Conservation (phyloP, 2,329 filamentous ascomycete genomes). For the Cladosporium oxysporum region DNA sequence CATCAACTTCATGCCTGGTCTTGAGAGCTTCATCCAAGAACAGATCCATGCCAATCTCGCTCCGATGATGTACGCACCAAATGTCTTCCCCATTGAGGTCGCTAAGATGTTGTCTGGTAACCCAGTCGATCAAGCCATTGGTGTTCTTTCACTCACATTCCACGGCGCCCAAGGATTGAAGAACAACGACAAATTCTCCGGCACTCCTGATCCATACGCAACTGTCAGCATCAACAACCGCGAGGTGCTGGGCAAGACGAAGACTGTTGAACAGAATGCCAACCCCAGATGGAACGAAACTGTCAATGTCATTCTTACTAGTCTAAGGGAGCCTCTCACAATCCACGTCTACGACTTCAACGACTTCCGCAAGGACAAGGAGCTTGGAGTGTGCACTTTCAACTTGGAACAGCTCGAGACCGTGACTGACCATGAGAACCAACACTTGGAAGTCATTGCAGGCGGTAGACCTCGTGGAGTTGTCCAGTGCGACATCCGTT, state of each 20-base stretch:
- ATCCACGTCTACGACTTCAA: slow-evolving; percentile 90
- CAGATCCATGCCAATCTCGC: slow-evolving; percentile 91
- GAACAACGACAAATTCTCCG: slow-evolving; percentile 91
- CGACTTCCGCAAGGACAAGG: slow-evolving; percentile 93
- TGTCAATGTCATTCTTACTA: slow-evolving; percentile 90
- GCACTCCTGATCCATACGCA: slow-evolving; percentile 87
- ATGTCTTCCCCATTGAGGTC: slow-evolving; percentile 97
- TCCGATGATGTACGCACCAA: slow-evolving; percentile 97
- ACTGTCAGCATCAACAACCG: slow-evolving; percentile 82
- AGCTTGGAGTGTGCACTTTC: slow-evolving; percentile 85
- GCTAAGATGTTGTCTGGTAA: slow-evolving; percentile 97
- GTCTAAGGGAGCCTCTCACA: slow-evolving; percentile 83
- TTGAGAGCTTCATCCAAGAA: slow-evolving; percentile 91
- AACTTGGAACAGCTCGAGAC: slow-evolving; percentile 79
- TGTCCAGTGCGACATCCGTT: slow-evolving; percentile 79
- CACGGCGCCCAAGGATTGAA: slow-evolving; percentile 91
- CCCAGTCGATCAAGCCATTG: slow-evolving; percentile 91
- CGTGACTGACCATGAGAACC: slow-evolving; percentile 75
- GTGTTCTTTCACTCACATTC: slow-evolving; percentile 86
- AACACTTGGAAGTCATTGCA: slow-evolving; percentile 78
- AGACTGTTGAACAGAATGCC: slow-evolving; percentile 78
- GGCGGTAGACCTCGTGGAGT: slow-evolving; percentile 83
- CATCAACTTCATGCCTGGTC: slow-evolving; percentile 96
- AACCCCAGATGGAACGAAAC: slow-evolving; percentile 97
- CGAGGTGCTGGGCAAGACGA: slow-evolving; percentile 80